These are phyloP conservation scores for Fusarium agapanthi DNA, from an alignment of 2,329 filamentous ascomycete genomes.

Conservation along the genomic window DNA sequence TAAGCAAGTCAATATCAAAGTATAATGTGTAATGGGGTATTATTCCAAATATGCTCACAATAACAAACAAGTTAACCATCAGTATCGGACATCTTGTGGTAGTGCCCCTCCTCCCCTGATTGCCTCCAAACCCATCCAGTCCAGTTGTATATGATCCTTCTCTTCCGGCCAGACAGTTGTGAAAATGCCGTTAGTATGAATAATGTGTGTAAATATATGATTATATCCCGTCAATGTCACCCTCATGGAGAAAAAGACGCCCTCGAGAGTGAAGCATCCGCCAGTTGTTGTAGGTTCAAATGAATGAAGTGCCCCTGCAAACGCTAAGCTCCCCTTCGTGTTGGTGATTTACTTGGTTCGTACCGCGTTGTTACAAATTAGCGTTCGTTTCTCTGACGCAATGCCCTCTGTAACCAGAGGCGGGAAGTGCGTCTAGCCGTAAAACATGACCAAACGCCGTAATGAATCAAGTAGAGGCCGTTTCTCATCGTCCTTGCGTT, in stretches of 20 bases:
- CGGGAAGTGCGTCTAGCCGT: conserved; percentile 32
- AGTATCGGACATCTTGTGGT: conserved; percentile 30
- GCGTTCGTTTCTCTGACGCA: conserved; percentile 24
- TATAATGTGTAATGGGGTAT: conserved; percentile 39
- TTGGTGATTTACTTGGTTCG: conserved; percentile 19
- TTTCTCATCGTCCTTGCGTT: conserved; percentile 35
- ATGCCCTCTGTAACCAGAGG: conserved; percentile 28
- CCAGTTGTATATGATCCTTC: conserved; percentile 27
- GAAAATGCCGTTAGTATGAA: conserved; percentile 22
- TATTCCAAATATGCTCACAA: conserved; percentile 43
- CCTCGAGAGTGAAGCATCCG: conserved; percentile 19
- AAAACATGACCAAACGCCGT: conserved; percentile 37
- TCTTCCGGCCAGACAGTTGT: conserved; percentile 22
- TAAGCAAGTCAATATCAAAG: not conserved
- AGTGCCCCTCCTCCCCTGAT: conserved; percentile 13
- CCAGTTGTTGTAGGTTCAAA: conserved; percentile 14
- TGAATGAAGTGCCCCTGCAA: conserved; percentile 32
- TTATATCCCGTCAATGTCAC: conserved; percentile 21
- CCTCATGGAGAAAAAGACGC: conserved; percentile 21
- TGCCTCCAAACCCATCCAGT: conserved; percentile 1
- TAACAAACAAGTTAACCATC: conserved; percentile 37
- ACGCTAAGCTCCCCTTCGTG: conserved; percentile 26
- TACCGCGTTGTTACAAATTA: conserved; percentile 30
- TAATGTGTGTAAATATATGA: conserved; percentile 20
- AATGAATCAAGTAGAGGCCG: conserved; percentile 38